Percentiles rank a stretch among this genome's conserved stretches.
Conservation (phyloP, 2,329 filamentous ascomycete genomes). For the Fusarium mexicanum region DNA sequence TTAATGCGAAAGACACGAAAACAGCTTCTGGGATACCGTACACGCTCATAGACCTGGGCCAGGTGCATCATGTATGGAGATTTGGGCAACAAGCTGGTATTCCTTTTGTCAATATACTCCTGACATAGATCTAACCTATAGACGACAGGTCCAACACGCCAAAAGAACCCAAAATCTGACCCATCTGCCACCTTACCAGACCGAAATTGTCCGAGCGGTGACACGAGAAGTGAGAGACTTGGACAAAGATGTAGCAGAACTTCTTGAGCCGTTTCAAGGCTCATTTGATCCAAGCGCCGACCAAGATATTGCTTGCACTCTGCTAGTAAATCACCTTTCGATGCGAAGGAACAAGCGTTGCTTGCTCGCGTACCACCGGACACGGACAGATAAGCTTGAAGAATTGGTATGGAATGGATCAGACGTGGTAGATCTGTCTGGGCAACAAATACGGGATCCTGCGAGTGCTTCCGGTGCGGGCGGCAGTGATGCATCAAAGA, state of each 20-base stretch:
- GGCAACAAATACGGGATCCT: conserved; percentile 61
- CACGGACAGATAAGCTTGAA: conserved; percentile 89
- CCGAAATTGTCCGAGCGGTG: conserved; percentile 87
- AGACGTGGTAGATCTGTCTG: conserved; percentile 78
- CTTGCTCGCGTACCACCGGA: conserved; percentile 91
- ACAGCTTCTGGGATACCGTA: not conserved
- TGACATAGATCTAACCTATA: conserved; percentile 3
- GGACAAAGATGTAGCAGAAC: conserved; percentile 81
- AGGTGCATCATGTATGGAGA: conserved; percentile 80
- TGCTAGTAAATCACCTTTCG: conserved; percentile 92
- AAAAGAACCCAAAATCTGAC: conserved; percentile 90
- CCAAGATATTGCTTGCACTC: conserved; percentile 83
- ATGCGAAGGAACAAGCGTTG: conserved; percentile 98
- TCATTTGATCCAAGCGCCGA: conserved; percentile 87
- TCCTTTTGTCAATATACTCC: not conserved
- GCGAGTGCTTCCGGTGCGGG: conserved; percentile 44
- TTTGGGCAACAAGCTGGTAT: conserved; percentile 83
- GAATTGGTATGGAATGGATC: conserved; percentile 92
- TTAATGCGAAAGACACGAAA: not conserved
- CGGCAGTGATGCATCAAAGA: conserved; percentile 62
- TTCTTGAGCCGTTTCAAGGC: conserved; percentile 84
- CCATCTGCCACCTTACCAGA: conserved; percentile 90
- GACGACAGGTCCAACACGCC: conserved; percentile 85
- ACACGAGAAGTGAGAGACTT: conserved; percentile 93
- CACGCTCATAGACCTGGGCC: not conserved